A percentile compares a stretch with the other conserved stretches of the same genome.
Evolutionary conservation across 192 early-diverging fungal species (phyloP).

Genomic region (Diversispora epigaea): DNA sequence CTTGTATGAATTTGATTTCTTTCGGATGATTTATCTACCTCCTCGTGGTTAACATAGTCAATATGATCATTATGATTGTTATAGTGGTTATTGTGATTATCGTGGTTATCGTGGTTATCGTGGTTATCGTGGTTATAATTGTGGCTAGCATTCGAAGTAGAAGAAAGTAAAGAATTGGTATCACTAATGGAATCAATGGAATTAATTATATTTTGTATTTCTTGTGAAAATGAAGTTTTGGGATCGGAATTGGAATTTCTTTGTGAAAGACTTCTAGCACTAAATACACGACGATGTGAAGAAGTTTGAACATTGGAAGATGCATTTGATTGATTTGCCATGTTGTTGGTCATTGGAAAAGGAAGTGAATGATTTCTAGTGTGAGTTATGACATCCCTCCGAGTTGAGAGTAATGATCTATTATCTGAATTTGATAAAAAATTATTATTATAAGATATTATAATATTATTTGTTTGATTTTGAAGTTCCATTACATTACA

Average conservation of each 20-base stretch:
- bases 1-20: not conserved
- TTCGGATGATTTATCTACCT: not conserved
- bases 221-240: not conserved
- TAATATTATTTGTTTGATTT: not conserved
- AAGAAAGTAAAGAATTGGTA: too few species aligned
- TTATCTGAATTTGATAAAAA: not conserved
- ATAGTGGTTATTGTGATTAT: too few species aligned
- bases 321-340: not conserved
- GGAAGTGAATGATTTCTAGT: not conserved
- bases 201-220: not conserved
- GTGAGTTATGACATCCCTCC: constrained; percentile 1
- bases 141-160: too few species aligned
- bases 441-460: not conserved
- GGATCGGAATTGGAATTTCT: not conserved
- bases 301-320: not conserved
- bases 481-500: not conserved
- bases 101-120: too few species aligned
- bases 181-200: too few species aligned
- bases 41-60: not conserved
- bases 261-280: not conserved
- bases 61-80: too few species aligned
- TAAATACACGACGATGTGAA: constrained; percentile 8
- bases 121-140: too few species aligned
- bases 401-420: not conserved
- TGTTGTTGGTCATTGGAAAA: not conserved